Evolutionary conservation across 2,329 filamentous ascomycete genomes (phyloP), one percentile per base, ranked within the genome.

Genomic region (Aspergillus transmontanensis): DNA sequence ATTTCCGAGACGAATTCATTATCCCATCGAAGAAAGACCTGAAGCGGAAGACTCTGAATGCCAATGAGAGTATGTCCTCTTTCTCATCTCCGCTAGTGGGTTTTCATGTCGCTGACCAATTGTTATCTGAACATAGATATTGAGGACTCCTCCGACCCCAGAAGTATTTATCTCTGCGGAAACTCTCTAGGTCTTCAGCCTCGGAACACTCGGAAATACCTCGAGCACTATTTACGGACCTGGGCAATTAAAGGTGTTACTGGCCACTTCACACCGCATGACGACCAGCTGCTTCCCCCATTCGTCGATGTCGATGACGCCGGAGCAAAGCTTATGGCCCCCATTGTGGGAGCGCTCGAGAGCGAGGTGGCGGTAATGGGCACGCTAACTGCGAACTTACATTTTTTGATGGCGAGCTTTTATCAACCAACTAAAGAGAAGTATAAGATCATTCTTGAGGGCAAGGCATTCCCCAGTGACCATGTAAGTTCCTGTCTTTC

Each of bases 171-270:
- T 77, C 88, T 97, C 66, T 94, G 93, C 68, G 94, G 94, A 61
- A 96, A 97, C 80, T 96, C 93, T 0, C 85, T 97, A 1, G 93
- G 93, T 43, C 86, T 94, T 4, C 93, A 97, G 76, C 93, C 94
- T 51, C 87, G 86, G 65, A 85, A 85, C 16, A 88, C 89, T 0
- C 82, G 85, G 21, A 80, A 84, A 19, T 89, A 92, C 66, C 80
- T 96, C 65, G 82, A 89, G 53, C 85, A 87, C 6, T 93, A 96
- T 69, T 85, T 96, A 1, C 86, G 90, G 65, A 93, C 92, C 4
- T 97, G 94, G 93, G 90, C 90, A 0, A 90, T 88, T 0, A 90
- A 95, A 68, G 93, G 90, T 21, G 93, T 97, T 26, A 89, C 90
- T 46, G 93, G 93, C 0, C 93, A 97, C 80, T 96, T 96, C 77